Conservation (phyloP, 768 basidiomycete genomes). For the Xerocomus potaroensis region DNA sequence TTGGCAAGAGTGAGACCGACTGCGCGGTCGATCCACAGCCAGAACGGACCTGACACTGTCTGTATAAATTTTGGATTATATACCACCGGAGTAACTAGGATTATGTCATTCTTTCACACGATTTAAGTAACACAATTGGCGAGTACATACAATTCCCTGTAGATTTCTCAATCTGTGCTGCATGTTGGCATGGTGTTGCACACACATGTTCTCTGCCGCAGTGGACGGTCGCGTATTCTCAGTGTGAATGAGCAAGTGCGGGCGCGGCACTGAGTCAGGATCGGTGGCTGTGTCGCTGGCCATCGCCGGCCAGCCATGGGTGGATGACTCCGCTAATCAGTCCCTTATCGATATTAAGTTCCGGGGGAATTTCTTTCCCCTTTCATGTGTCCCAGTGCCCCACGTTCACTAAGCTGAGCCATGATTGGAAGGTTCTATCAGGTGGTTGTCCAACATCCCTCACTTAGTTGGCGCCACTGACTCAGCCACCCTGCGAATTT, state of each 20-base stretch:
- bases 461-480: constrained; percentile 11
- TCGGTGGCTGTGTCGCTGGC: constrained; percentile 17
- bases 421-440: constrained; percentile 10
- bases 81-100: constrained; percentile 4
- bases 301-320: constrained; percentile 17
- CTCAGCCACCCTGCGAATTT: constrained; percentile 1
- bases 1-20: constrained; percentile 41
- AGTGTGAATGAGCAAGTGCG: too few species aligned
- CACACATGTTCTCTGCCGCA: too few species aligned
- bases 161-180: too few species aligned
- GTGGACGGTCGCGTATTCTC: too few species aligned
- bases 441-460: too few species aligned
- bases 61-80: constrained; percentile 25
- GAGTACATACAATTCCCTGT: constrained; percentile 10
- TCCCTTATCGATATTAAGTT: constrained; percentile 17
- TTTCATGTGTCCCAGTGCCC: constrained; percentile 1
- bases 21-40: constrained; percentile 44
- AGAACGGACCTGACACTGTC: constrained; percentile 26
- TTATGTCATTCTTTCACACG: constrained; percentile 31
- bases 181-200: too few species aligned
- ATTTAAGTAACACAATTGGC: not conserved
- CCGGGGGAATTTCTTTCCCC: not conserved
- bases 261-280: too few species aligned
- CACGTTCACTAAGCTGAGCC: constrained; percentile 1
- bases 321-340: constrained; percentile 11